Evolutionary conservation across 345 rosid species (phyloP).

Genomic region (Leavenworthia alabamica): DNA sequence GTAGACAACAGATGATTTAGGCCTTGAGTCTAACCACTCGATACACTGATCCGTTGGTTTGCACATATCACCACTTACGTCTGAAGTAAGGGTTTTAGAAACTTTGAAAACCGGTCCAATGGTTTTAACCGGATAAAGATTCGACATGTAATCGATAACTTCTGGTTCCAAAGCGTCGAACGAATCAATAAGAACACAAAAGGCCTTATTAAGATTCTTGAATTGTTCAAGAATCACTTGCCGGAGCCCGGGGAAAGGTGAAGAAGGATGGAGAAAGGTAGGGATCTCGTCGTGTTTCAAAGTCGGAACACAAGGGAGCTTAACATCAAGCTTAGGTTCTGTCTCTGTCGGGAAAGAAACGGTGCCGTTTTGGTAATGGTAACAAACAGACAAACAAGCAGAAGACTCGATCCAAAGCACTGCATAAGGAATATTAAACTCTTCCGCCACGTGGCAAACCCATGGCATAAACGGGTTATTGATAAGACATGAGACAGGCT

Average conservation of each 20-base stretch:
- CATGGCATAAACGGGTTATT: slow-evolving; percentile 77
- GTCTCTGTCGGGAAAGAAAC: slow-evolving; percentile 49
- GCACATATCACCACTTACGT: slow-evolving; percentile 41
- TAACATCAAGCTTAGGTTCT: slow-evolving; percentile 50
- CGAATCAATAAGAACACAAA: slow-evolving; percentile 58
- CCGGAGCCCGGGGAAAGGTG: slow-evolving; percentile 34
- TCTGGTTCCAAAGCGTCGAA: slow-evolving; percentile 68
- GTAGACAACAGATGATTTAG: slow-evolving; percentile 36
- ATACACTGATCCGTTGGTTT: slow-evolving; percentile 47
- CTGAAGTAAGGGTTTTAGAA: slow-evolving; percentile 31
- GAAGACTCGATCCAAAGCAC: slow-evolving; percentile 88
- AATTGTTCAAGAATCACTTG: slow-evolving; percentile 48
- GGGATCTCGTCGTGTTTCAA: slow-evolving; percentile 68
- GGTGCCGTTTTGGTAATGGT: slow-evolving; percentile 42
- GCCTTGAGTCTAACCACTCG: slow-evolving; percentile 46
- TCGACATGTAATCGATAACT: slow-evolving; percentile 51
- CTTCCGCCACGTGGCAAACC: slow-evolving; percentile 63
- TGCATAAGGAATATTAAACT: slow-evolving; percentile 58
- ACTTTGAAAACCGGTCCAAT: slow-evolving; percentile 66
- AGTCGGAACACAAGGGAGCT: slow-evolving; percentile 53
- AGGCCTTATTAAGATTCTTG: slow-evolving; percentile 45
- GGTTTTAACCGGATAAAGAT: slow-evolving; percentile 45
- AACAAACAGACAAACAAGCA: slow-evolving; percentile 61
- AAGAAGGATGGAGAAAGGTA: slow-evolving; percentile 55
- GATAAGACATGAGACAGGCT: slow-evolving; percentile 63